These are phyloP conservation scores for Alloteropsis semialata DNA, from an alignment of 176 grass and related monocot genomes.

Conservation along the genomic window DNA sequence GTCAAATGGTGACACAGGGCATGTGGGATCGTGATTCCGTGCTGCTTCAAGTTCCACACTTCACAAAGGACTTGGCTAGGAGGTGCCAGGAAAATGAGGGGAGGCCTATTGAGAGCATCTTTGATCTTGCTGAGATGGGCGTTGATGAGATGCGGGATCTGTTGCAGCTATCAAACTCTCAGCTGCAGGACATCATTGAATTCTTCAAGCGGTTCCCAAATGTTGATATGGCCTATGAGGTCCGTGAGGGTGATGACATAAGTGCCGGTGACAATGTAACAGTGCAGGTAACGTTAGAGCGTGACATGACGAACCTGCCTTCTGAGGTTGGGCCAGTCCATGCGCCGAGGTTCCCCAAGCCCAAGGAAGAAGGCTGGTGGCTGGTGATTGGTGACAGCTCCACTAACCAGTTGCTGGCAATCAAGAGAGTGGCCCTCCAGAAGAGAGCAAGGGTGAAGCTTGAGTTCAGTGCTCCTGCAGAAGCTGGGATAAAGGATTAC, in stretches of 20 bases:
- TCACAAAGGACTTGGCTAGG: constrained; percentile 74
- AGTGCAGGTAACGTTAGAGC: constrained; percentile 79
- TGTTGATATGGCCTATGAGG: constrained; percentile 88
- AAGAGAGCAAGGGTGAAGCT: constrained; percentile 77
- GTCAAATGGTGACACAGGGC: constrained; percentile 94
- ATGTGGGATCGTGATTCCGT: constrained; percentile 97
- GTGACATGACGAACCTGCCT: constrained; percentile 53
- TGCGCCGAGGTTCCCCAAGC: constrained; percentile 70
- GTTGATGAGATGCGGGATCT: constrained; percentile 60
- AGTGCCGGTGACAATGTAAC: constrained; percentile 64
- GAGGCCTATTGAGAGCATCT: constrained; percentile 69
- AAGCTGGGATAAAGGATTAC: constrained; percentile 63
- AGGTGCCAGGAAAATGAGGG: constrained; percentile 79
- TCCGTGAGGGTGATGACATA: constrained; percentile 65
- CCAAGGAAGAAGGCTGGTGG: constrained; percentile 97
- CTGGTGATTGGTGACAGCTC: constrained; percentile 58
- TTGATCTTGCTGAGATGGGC: constrained; percentile 91
- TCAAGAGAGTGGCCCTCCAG: constrained; percentile 75
- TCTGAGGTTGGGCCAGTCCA: constrained; percentile 81
- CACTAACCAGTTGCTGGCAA: constrained; percentile 79
- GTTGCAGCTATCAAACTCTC: constrained; percentile 67
- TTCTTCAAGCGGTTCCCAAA: constrained; percentile 93
- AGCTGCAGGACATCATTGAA: constrained; percentile 67
- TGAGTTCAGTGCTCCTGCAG: constrained; percentile 52
- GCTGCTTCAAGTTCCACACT: constrained; percentile 78